These are phyloP conservation scores for Tylopilus vinaceipallidus DNA, from an alignment of 768 basidiomycete species.

Conservation along the genomic window DNA sequence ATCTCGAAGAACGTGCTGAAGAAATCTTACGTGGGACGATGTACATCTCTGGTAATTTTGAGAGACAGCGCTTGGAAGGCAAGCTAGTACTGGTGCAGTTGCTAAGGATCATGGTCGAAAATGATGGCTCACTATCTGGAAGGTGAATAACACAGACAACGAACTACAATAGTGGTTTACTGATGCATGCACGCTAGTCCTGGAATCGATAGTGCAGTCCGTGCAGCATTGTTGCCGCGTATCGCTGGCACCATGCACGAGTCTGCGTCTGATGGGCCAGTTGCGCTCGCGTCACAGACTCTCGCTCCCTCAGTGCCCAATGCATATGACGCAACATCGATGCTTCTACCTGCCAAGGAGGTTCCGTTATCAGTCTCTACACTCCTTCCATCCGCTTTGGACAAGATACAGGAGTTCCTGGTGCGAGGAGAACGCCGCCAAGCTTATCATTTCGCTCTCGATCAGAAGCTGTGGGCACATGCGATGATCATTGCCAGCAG, in stretches of 20 bases:
- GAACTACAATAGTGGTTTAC: constrained; percentile 4
- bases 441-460: constrained; percentile 86
- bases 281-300: constrained; percentile 24
- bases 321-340: constrained; percentile 13
- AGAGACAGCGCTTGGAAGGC: constrained; percentile 66
- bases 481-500: constrained; percentile 93
- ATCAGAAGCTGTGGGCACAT: constrained; percentile 91
- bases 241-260: constrained; percentile 34
- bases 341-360: constrained; percentile 39
- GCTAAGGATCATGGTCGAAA: constrained; percentile 78
- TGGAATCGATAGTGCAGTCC: constrained; percentile 71
- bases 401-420: constrained; percentile 77
- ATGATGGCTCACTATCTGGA: constrained; percentile 85
- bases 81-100: constrained; percentile 73
- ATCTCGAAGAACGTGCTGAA: constrained; percentile 69
- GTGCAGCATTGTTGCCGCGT: constrained; percentile 66
- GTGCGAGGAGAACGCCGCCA: constrained; percentile 80
- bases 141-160: constrained; percentile 50
- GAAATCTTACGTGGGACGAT: constrained; percentile 78
- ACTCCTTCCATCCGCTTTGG: constrained; percentile 61
- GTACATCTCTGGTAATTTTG: constrained; percentile 56
- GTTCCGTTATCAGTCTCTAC: constrained; percentile 55
- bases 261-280: constrained; percentile 20
- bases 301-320: constrained; percentile 30
- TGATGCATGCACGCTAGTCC: constrained; percentile 40